Conservation (phyloP, 2,329 filamentous ascomycete species). For the Diatrype stigma region DNA sequence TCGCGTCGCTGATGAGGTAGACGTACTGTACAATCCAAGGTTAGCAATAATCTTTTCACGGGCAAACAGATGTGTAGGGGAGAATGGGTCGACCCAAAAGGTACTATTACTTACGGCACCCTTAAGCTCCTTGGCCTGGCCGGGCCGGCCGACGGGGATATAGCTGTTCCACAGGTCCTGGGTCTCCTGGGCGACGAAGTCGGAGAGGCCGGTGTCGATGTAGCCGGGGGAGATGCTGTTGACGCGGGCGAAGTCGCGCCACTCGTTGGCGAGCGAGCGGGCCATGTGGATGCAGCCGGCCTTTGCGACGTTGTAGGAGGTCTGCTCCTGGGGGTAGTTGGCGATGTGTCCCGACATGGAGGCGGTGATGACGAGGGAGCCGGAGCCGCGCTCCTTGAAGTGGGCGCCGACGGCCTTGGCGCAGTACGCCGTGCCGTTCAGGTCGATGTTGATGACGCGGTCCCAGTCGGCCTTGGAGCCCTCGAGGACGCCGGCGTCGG, state of each 20-base stretch:
- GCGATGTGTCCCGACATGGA: constrained; percentile 64
- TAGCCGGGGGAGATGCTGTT: constrained; percentile 62
- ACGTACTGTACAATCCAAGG: constrained; percentile 43
- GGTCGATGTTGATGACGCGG: constrained; percentile 54
- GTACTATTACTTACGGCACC: constrained; percentile 44
- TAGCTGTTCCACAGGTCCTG: constrained; percentile 29
- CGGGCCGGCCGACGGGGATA: constrained; percentile 47
- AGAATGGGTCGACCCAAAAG: too few relatives aligned
- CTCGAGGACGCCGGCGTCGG: constrained; percentile 52
- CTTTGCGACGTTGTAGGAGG: constrained; percentile 58
- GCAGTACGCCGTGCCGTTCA: constrained; percentile 64
- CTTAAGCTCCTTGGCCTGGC: constrained; percentile 61
- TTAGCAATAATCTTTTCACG: too few relatives aligned
- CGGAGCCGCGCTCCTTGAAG: constrained; percentile 57
- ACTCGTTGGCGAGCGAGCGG: constrained; percentile 50
- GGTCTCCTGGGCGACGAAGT: constrained; percentile 37
- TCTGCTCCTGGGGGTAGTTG: constrained; percentile 61
- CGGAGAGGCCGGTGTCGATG: constrained; percentile 39
- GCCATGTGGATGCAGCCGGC: constrained; percentile 42
- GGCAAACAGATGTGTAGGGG: too few relatives aligned
- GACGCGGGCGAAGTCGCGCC: constrained; percentile 58
- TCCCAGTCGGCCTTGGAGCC: constrained; percentile 54
- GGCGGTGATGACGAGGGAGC: constrained; percentile 60
- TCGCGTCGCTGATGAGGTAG: constrained; percentile 71
- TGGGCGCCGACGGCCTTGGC: constrained; percentile 55